phyloP scores from a whole-genome alignment of 2,329 filamentous ascomycete species.

The Allantophomopsis lycopodina region DNA sequence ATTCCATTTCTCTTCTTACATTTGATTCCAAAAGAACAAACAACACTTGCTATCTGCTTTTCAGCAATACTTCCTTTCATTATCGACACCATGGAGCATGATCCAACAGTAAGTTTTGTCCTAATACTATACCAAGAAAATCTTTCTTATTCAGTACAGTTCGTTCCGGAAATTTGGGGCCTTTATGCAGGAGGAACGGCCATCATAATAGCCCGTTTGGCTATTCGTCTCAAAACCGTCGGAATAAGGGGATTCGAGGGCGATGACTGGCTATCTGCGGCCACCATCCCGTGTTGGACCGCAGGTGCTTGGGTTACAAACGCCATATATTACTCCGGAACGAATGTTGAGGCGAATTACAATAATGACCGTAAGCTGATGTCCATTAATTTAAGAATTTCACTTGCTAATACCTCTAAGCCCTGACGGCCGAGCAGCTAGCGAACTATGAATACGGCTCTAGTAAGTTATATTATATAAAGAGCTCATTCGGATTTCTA shows the following conservation, averaged over 20 bases:
- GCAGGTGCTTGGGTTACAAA: too few relatives aligned
- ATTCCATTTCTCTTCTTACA: too few relatives aligned
- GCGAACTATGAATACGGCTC: conserved; percentile 7
- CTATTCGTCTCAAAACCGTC: conserved; percentile 22
- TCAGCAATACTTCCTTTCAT: too few relatives aligned
- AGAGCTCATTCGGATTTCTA: conserved; percentile 16
- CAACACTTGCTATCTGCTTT: too few relatives aligned
- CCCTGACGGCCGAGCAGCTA: conserved; percentile 15
- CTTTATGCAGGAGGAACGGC: conserved; percentile 19
- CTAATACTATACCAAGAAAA: too few relatives aligned
- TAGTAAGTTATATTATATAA: conserved; percentile 8
- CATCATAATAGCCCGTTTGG: conserved; percentile 19
- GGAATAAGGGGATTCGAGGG: conserved; percentile 22
- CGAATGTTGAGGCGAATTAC: conserved; percentile 17
- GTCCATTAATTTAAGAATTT: conserved; percentile 11
- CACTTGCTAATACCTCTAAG: conserved; percentile 3
- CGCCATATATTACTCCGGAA: conserved; percentile 11
- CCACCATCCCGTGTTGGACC: too few relatives aligned
- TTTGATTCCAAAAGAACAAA: too few relatives aligned
- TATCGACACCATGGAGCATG: too few relatives aligned
- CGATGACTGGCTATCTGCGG: conserved; percentile 20
- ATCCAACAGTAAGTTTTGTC: too few relatives aligned
- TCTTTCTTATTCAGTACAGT: conserved; percentile 3
- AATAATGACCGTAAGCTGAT: conserved; percentile 22
- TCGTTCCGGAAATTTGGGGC: conserved; percentile 16